phyloP scores from a whole-genome alignment of 2,329 filamentous ascomycete genomes.

The Fusarium coffeatum region DNA sequence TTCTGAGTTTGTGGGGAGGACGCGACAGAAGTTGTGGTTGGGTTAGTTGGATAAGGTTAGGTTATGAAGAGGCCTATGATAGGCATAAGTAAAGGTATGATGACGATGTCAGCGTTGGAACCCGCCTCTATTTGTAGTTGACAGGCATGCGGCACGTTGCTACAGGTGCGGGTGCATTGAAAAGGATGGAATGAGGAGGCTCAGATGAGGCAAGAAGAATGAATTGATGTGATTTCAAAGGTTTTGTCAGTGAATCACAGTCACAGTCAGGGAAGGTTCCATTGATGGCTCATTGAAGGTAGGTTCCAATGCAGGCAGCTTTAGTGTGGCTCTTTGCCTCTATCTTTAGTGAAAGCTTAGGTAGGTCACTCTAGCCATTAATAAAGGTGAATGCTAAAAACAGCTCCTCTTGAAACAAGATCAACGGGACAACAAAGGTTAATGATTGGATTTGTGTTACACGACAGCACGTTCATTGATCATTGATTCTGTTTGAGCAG shows the following conservation, averaged over 20 bases:
- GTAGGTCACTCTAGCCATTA: constrained; percentile 13
- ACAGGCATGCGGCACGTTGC: constrained; percentile 24
- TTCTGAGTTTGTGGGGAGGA: constrained; percentile 11
- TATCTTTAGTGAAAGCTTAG: constrained; percentile 14
- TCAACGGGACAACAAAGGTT: neutral
- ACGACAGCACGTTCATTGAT: neutral
- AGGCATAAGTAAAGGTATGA: constrained; percentile 4
- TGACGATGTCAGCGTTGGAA: constrained; percentile 8
- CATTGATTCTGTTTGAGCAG: neutral
- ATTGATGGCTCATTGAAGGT: constrained; percentile 5
- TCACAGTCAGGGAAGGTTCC: neutral
- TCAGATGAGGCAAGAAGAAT: neutral
- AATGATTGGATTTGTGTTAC: neutral
- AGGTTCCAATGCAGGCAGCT: neutral
- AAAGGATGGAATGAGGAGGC: constrained; percentile 9
- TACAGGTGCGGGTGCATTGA: constrained; percentile 3
- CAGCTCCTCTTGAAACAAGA: constrained; percentile 1
- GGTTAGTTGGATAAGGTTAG: constrained; percentile 24
- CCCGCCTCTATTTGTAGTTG: neutral
- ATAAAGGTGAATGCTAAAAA: constrained; percentile 21
- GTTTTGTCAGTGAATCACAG: constrained; percentile 18
- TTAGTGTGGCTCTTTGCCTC: constrained; percentile 2
- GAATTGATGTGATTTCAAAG: neutral
- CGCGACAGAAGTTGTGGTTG: constrained; percentile 10
- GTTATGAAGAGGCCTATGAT: neutral